phyloP scores from a whole-genome alignment of 163 green algal species.

The Smithsoniella earleae region DNA sequence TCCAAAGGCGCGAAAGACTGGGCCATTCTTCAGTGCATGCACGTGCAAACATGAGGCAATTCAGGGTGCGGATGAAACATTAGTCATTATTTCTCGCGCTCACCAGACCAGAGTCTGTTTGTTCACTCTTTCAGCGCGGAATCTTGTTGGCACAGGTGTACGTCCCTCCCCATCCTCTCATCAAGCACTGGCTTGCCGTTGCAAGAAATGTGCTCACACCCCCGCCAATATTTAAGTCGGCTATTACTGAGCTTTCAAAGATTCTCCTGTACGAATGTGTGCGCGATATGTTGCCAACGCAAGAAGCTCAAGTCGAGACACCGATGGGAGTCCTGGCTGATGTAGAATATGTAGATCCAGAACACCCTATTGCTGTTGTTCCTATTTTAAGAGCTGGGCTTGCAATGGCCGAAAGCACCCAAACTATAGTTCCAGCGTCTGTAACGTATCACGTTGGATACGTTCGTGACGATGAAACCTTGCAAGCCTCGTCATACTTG shows the following conservation, averaged over 20 bases:
- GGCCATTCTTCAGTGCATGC: too few relatives aligned
- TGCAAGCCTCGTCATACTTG: constrained; percentile 69
- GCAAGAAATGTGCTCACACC: constrained; percentile 72
- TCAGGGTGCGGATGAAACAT: too few relatives aligned
- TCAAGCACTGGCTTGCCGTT: constrained; percentile 93
- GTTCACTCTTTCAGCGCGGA: too few relatives aligned
- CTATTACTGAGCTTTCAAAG: constrained; percentile 78
- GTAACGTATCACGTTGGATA: constrained; percentile 86
- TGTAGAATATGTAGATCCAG: constrained; percentile 27
- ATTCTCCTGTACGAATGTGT: constrained; percentile 61
- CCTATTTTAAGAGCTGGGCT: constrained; percentile 82
- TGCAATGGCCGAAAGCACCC: constrained; percentile 72
- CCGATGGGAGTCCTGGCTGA: constrained; percentile 18
- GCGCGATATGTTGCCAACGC: constrained; percentile 71
- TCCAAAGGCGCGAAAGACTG: too few relatives aligned
- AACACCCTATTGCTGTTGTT: constrained; percentile 45
- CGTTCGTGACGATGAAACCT: constrained; percentile 72
- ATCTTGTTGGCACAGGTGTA: constrained; percentile 69
- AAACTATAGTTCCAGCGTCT: constrained; percentile 56
- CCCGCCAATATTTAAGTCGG: constrained; percentile 68
- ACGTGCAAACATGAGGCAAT: too few relatives aligned
- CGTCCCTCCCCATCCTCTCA: constrained; percentile 88
- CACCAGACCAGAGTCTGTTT: too few relatives aligned
- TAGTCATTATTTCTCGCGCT: too few relatives aligned
- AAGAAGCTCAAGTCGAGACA: constrained; percentile 40